Evolutionary conservation across 2,329 filamentous ascomycete species (phyloP).

Genomic region (Aspergillus spinulosporus): DNA sequence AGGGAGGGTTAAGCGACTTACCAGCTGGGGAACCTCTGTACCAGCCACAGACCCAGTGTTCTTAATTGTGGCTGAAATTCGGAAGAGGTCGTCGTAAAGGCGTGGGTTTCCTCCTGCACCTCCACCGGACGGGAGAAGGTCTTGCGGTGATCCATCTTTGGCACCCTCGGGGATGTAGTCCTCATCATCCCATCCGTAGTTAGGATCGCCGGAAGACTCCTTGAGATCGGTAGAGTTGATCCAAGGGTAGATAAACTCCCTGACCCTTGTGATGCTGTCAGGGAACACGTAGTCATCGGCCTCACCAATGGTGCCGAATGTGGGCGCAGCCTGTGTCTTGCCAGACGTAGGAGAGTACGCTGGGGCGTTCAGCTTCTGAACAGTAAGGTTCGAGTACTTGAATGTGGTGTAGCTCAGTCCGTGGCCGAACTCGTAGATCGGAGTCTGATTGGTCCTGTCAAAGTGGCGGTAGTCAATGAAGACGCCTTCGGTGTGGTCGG

Average conservation of each 20-base stretch:
- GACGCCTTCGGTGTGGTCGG: conserved; percentile 61
- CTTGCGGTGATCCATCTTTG: conserved; percentile 56
- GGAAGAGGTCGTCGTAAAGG: conserved; percentile 54
- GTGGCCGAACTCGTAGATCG: conserved; percentile 63
- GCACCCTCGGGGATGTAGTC: conserved; percentile 53
- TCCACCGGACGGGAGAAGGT: conserved; percentile 58
- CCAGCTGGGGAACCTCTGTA: conserved; percentile 56
- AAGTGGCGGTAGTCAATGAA: conserved; percentile 60
- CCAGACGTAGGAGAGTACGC: conserved; percentile 56
- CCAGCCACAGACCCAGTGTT: conserved; percentile 53
- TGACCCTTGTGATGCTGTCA: conserved; percentile 50
- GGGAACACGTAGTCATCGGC: conserved; percentile 59
- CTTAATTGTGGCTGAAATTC: conserved; percentile 51
- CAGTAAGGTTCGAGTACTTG: conserved; percentile 57
- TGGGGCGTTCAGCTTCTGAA: conserved; percentile 47
- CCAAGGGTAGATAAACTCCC: conserved; percentile 64
- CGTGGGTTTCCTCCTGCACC: conserved; percentile 60
- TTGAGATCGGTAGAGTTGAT: conserved; percentile 60
- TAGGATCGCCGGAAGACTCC: conserved; percentile 52
- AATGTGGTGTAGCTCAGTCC: conserved; percentile 65
- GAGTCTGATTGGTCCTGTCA: conserved; percentile 56
- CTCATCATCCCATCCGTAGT: conserved; percentile 55
- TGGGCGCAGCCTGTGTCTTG: conserved; percentile 54
- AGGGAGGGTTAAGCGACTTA: conserved; percentile 23
- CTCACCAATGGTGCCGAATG: conserved; percentile 52